Conservation (phyloP, 768 basidiomycete genomes). For the Suillus spraguei region DNA sequence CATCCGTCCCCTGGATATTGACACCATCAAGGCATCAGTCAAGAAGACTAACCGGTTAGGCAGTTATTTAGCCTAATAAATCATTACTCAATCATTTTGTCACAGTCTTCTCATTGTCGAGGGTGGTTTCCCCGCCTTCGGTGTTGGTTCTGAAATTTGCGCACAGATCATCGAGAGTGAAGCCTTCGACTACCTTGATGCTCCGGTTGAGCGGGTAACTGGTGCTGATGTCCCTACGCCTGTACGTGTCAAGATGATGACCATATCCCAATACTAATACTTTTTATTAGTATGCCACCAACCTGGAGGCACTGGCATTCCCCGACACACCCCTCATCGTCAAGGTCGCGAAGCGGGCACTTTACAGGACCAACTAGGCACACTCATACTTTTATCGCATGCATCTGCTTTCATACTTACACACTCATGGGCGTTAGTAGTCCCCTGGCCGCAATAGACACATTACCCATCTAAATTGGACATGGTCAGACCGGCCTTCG, state of each 20-base stretch:
- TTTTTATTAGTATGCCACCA: conserved; percentile 74
- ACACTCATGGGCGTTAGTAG: conserved; percentile 20
- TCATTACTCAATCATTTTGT: conserved; percentile 7
- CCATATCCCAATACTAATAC: conserved; percentile 15
- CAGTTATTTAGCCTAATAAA: background rate
- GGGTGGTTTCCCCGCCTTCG: conserved; percentile 98
- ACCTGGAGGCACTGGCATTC: conserved; percentile 91
- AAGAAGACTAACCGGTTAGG: conserved; percentile 97
- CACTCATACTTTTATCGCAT: conserved; percentile 16
- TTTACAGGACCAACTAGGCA: conserved; percentile 79
- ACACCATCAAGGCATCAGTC: conserved; percentile 94
- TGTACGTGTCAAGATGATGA: conserved; percentile 46
- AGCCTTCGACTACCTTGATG: conserved; percentile 98
- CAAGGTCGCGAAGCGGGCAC: conserved; percentile 93
- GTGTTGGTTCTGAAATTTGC: conserved; percentile 98
- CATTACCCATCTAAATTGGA: conserved; percentile 6
- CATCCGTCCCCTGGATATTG: conserved; percentile 96
- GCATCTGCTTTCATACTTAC: conserved; percentile 18
- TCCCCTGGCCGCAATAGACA: conserved; percentile 22
- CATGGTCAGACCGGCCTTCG: background rate
- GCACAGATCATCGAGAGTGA: conserved; percentile 98
- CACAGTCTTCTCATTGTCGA: conserved; percentile 88
- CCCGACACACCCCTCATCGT: conserved; percentile 89
- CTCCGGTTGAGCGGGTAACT: conserved; percentile 96
- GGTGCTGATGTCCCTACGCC: conserved; percentile 98